Percentiles rank a stretch among this genome's conserved stretches.
phyloP scores from a whole-genome alignment of 2,329 filamentous ascomycete species.

The Pseudogymnoascus sp. region DNA sequence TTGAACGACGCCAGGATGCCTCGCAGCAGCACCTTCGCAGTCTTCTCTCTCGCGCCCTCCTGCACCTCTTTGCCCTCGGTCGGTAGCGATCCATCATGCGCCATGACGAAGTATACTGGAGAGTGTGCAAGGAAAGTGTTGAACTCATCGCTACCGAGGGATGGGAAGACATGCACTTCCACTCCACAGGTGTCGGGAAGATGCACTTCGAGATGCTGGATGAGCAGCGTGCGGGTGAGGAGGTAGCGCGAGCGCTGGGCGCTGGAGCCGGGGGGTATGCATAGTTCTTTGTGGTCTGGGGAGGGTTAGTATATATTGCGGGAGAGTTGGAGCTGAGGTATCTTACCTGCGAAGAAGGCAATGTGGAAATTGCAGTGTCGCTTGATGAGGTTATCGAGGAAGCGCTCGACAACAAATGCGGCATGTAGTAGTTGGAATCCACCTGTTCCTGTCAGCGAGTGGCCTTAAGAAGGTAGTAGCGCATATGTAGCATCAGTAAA shows the following conservation, averaged over 20 bases:
- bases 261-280: conserved; percentile 42
- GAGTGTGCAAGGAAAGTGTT: conserved; percentile 46
- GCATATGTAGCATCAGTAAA: conserved; percentile 13
- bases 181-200: conserved; percentile 24
- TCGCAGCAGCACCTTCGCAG: conserved; percentile 28
- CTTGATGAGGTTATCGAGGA: conserved; percentile 53
- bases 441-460: conserved; percentile 28
- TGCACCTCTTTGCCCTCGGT: neutral
- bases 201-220: conserved; percentile 47
- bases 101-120: conserved; percentile 62
- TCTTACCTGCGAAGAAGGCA: conserved; percentile 51
- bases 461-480: neutral
- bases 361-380: conserved; percentile 67
- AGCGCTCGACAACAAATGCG: conserved; percentile 60
- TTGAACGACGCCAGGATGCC: conserved; percentile 51
- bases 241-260: conserved; percentile 40
- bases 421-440: conserved; percentile 69
- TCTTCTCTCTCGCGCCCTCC: conserved; percentile 17
- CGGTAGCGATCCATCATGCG: conserved; percentile 50
- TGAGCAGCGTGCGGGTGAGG: conserved; percentile 56
- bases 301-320: conserved; percentile 16
- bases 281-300: conserved; percentile 44
- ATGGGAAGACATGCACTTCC: conserved; percentile 38
- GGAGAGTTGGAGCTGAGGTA: neutral
- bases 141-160: conserved; percentile 46